These are phyloP conservation scores for Apiospora saccharicola DNA, from an alignment of 2,329 filamentous ascomycete species.

Conservation along the genomic window DNA sequence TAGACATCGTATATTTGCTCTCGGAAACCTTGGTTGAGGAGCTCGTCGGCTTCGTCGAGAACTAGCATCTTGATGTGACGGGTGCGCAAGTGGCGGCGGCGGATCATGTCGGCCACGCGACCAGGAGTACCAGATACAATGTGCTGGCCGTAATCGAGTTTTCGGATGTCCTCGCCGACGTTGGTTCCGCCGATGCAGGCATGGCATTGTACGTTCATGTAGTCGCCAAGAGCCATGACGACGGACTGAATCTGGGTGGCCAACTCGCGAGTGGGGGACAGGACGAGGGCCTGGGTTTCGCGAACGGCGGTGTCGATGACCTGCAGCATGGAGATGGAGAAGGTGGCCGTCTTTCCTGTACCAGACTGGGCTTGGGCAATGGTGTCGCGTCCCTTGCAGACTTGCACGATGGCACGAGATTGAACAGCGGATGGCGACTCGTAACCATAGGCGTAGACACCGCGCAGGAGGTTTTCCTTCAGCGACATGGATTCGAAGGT, in stretches of 20 bases:
- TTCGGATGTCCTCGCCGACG: slow-evolving; percentile 22
- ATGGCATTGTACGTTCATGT: slow-evolving; percentile 99
- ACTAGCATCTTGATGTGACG: slow-evolving; percentile 83
- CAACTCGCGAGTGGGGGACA: slow-evolving; percentile 93
- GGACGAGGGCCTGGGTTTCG: slow-evolving; percentile 92
- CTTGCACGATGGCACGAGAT: slow-evolving; percentile 89
- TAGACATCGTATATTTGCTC: slow-evolving; percentile 99
- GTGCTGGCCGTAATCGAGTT: slow-evolving; percentile 94
- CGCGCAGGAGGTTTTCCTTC: slow-evolving; percentile 95
- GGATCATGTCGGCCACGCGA: slow-evolving; percentile 88
- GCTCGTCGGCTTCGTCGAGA: slow-evolving; percentile 98
- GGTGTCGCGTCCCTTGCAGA: slow-evolving; percentile 96
- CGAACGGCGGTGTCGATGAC: slow-evolving; percentile 93
- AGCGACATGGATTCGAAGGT: slow-evolving; percentile 96
- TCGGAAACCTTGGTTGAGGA: slow-evolving; percentile 99
- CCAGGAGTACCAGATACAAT: slow-evolving; percentile 97
- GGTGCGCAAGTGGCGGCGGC: slow-evolving; percentile 75
- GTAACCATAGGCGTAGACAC: slow-evolving; percentile 98
- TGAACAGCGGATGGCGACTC: slow-evolving; percentile 97
- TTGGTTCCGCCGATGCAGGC: slow-evolving; percentile 86
- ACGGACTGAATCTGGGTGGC: slow-evolving; percentile 98
- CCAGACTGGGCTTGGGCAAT: slow-evolving; percentile 98
- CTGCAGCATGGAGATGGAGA: slow-evolving; percentile 93
- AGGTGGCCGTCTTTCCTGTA: slow-evolving; percentile 96
- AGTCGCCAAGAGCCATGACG: slow-evolving; percentile 99